A percentile compares a stretch with the other conserved stretches of the same genome.
These are phyloP conservation scores for Hypoxylon rickii DNA, from an alignment of 495 filamentous ascomycete species.

Conservation along the genomic window DNA sequence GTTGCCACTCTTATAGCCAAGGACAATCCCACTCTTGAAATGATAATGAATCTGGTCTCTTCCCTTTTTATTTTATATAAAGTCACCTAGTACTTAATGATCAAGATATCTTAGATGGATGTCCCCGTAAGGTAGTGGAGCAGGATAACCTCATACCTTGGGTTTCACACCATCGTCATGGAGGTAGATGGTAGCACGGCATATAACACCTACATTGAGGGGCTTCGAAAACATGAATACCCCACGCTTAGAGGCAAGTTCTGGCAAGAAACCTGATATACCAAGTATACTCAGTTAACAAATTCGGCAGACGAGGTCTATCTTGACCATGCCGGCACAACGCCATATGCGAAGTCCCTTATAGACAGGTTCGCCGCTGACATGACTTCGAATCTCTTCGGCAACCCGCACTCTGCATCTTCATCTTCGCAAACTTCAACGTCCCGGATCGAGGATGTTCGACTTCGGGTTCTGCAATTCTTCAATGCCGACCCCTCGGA, in stretches of 20 bases:
- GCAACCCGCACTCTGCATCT: slow-evolving; percentile 91
- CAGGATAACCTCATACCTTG: slow-evolving; percentile 27
- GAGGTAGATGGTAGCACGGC: slow-evolving; percentile 32
- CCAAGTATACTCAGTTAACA: slow-evolving; percentile 12
- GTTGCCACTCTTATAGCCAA: slow-evolving; percentile 4
- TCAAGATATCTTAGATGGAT: too few species aligned
- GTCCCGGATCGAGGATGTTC: slow-evolving; percentile 72
- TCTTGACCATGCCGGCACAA: slow-evolving; percentile 92
- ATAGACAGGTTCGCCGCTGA: slow-evolving; percentile 77
- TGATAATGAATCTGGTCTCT: not conserved
- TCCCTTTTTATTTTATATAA: too few species aligned
- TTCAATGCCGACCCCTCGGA: slow-evolving; percentile 83
- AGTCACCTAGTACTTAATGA: too few species aligned
- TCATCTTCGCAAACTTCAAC: slow-evolving; percentile 78
- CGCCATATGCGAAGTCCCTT: slow-evolving; percentile 77
- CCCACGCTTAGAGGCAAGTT: slow-evolving; percentile 78
- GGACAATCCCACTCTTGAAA: slow-evolving; percentile 25
- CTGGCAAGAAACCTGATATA: not conserved
- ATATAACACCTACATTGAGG: slow-evolving; percentile 72
- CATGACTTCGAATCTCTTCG: slow-evolving; percentile 78
- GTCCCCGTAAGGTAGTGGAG: slow-evolving; percentile 15
- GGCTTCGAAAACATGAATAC: slow-evolving; percentile 73
- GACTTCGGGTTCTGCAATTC: slow-evolving; percentile 72
- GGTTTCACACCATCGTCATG: slow-evolving; percentile 30
- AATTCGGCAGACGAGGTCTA: slow-evolving; percentile 72